Percentiles rank a stretch among this genome's conserved stretches.
Conservation (phyloP, 2,329 filamentous ascomycete species). For the Cephalotrichum gorgonifer region DNA sequence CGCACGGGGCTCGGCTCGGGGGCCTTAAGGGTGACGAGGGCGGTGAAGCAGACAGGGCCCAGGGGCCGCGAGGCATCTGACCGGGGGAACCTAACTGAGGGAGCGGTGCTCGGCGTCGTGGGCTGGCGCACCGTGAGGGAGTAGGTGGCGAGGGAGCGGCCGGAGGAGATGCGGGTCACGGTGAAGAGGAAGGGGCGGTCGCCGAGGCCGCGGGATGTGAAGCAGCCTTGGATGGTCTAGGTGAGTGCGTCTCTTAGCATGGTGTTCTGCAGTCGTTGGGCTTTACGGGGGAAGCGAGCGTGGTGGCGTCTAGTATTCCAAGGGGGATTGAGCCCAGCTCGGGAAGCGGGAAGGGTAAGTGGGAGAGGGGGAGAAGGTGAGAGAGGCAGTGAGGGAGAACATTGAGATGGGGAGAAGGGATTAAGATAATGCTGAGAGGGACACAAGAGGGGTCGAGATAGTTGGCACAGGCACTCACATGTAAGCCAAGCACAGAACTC, state of each 20-base stretch:
- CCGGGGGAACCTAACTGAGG: slow-evolving; percentile 22
- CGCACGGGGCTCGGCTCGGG: slow-evolving; percentile 15
- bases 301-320: no score
- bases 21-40: slow-evolving; percentile 41
- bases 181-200: slow-evolving; percentile 45
- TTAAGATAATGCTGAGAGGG: no score
- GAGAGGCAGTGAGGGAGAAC: no score
- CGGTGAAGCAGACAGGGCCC: slow-evolving; percentile 35
- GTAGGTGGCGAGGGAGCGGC: slow-evolving; percentile 37
- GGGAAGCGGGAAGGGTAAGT: no score
- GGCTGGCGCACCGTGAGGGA: slow-evolving; percentile 40
- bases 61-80: slow-evolving; percentile 28
- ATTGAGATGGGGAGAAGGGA: not conserved
- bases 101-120: not conserved
- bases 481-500: slow-evolving; percentile 18
- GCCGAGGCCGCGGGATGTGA: slow-evolving; percentile 32
- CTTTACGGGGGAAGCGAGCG: no score
- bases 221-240: slow-evolving; percentile 46
- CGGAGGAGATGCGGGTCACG: slow-evolving; percentile 31
- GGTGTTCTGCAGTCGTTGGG: no score
- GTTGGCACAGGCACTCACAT: no score
- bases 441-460: no score
- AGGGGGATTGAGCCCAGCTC: no score
- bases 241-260: not conserved
- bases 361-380: no score